Conservation (phyloP, 1,139 yeast species). For the Debaryomycetaceae sp. region DNA sequence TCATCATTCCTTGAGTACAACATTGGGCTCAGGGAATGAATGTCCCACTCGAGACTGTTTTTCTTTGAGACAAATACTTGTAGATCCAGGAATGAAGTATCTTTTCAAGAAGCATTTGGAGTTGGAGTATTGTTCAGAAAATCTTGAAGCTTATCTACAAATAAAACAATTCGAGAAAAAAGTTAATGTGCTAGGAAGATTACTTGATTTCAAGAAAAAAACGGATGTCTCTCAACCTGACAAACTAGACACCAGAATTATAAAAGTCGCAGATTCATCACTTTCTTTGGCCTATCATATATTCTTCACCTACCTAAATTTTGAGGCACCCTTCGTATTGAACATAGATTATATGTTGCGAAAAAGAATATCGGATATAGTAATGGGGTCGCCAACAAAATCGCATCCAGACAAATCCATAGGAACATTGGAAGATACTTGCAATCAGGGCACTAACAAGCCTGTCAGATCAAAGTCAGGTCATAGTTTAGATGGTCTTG, state of each 20-base stretch:
- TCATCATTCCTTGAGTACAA: slow-evolving; percentile 1
- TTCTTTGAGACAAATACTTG: slow-evolving; percentile 46
- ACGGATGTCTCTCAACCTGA: not conserved
- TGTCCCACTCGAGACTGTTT: slow-evolving; percentile 2
- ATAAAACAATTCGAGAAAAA: slow-evolving; percentile 40
- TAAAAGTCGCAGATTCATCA: slow-evolving; percentile 47
- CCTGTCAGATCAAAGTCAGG: not conserved
- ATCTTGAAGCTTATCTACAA: slow-evolving; percentile 66
- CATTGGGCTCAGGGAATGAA: not conserved
- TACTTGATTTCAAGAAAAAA: slow-evolving; percentile 14
- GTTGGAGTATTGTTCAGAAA: slow-evolving; percentile 69
- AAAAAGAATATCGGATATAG: slow-evolving; percentile 41
- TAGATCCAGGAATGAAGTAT: slow-evolving; percentile 76
- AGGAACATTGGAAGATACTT: not conserved
- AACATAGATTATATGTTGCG: slow-evolving; percentile 65
- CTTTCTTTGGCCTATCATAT: slow-evolving; percentile 58
- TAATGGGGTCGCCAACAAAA: slow-evolving; percentile 21
- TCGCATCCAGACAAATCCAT: not conserved
- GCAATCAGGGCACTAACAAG: not conserved
- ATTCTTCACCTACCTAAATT: slow-evolving; percentile 64
- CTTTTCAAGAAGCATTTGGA: slow-evolving; percentile 64
- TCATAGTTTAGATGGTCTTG: not conserved
- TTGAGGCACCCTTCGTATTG: slow-evolving; percentile 66
- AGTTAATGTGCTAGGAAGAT: slow-evolving; percentile 14
- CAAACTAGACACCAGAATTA: slow-evolving; percentile 27